These are phyloP conservation scores for Mucor velutinosus DNA, from an alignment of 371 early-diverging fungal species.

Conservation along the genomic window DNA sequence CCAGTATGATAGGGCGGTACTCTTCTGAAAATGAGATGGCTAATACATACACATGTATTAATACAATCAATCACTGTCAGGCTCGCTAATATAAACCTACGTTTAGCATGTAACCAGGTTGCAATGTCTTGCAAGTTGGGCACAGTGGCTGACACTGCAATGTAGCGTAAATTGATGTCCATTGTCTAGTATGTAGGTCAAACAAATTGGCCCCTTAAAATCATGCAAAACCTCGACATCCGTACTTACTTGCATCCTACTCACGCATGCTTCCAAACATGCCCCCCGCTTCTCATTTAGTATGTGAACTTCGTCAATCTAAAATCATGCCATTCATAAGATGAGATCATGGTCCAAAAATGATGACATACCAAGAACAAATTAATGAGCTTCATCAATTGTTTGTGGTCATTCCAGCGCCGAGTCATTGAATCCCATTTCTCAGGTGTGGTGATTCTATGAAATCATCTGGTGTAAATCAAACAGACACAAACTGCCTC, in stretches of 20 bases:
- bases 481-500: not conserved
- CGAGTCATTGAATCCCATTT: slow-evolving; percentile 82
- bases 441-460: slow-evolving; percentile 75
- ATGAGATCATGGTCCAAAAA: not conserved
- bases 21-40: slow-evolving; percentile 69
- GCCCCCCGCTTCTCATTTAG: slow-evolving; percentile 54
- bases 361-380: slow-evolving; percentile 41
- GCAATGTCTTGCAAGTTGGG: slow-evolving; percentile 87
- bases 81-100: slow-evolving; percentile 16
- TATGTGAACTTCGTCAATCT: slow-evolving; percentile 64
- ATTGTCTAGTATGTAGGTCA: slow-evolving; percentile 25
- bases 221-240: not conserved
- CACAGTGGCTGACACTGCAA: slow-evolving; percentile 88
- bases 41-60: not conserved
- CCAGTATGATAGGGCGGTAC: slow-evolving; percentile 76
- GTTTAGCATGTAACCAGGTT: slow-evolving; percentile 59
- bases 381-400: slow-evolving; percentile 37
- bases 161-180: slow-evolving; percentile 25
- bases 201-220: not conserved
- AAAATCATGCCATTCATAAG: not conserved
- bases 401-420: slow-evolving; percentile 50
- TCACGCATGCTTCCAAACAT: slow-evolving; percentile 57
- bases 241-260: slow-evolving; percentile 44
- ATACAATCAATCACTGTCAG: not conserved
- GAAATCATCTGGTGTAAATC: not conserved